Conservation (phyloP, 805 yeast genomes). For the Candida morakotiae region DNA sequence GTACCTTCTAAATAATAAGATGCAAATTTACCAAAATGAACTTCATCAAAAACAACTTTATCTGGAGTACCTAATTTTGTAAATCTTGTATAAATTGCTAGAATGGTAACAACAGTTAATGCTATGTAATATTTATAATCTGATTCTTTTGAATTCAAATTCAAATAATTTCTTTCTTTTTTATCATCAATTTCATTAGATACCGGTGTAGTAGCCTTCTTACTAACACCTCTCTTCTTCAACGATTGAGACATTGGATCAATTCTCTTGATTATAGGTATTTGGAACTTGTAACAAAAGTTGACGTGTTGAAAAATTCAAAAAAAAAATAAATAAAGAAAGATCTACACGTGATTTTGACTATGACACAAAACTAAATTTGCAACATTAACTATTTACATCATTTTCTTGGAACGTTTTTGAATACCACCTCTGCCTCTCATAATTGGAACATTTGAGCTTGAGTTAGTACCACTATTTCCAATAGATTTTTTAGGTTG, state of each 20-base stretch:
- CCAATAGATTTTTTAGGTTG: conserved; percentile 1
- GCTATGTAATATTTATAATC: conserved; percentile 30
- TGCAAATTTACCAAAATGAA: conserved; percentile 83
- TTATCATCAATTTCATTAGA: background rate
- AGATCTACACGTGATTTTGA: background rate
- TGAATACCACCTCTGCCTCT: conserved; percentile 44
- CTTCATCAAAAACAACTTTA: conserved; percentile 83
- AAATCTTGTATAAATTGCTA: conserved; percentile 55
- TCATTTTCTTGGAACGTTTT: conserved; percentile 35
- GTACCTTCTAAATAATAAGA: conserved; percentile 84
- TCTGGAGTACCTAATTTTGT: conserved; percentile 58
- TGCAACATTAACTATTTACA: conserved; percentile 16
- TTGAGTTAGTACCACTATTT: conserved; percentile 10
- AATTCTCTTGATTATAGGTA: too few species aligned
- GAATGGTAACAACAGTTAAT: conserved; percentile 32
- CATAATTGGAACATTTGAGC: conserved; percentile 24
- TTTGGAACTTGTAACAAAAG: conserved; percentile 1
- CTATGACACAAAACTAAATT: too few species aligned
- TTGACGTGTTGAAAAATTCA: conserved; percentile 13
- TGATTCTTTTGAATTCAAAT: conserved; percentile 18
- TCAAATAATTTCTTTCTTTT: conserved; percentile 2
- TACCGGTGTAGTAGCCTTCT: conserved; percentile 11
- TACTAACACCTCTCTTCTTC: conserved; percentile 23
- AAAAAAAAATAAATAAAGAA: conserved; percentile 2
- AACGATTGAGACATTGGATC: conserved; percentile 23